These are phyloP conservation scores for Jimgerdemannia lactiflua DNA, from an alignment of 192 early-diverging fungal species.

Conservation along the genomic window DNA sequence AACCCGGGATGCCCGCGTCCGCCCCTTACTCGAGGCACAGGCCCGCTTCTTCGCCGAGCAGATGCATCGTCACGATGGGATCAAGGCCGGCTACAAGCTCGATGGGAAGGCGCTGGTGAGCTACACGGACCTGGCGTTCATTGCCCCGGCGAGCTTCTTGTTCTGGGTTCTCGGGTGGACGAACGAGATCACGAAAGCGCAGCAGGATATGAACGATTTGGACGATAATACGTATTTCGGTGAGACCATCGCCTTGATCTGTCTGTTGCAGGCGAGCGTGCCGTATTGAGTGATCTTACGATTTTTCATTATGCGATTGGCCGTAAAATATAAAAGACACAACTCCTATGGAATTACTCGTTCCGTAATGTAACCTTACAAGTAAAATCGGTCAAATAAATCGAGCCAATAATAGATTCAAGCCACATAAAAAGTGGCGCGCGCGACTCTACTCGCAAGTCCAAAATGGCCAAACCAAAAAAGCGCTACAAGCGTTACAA, in stretches of 20 bases:
- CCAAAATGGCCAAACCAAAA: no score
- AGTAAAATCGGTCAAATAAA: no score
- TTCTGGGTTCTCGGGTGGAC: conserved; percentile 49
- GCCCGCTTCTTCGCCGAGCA: conserved; percentile 40
- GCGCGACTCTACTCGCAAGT: no score
- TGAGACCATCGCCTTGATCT: conserved; percentile 50
- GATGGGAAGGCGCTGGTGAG: conserved; percentile 40
- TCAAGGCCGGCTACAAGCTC: conserved; percentile 46
- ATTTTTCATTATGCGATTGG: no score
- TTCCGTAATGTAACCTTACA: no score
- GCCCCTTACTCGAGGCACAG: conserved; percentile 33
- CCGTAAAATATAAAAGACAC: no score
- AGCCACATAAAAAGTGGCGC: no score
- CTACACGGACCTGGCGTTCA: conserved; percentile 48
- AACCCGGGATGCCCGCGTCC: conserved; percentile 39
- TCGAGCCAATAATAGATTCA: no score
- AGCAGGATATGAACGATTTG: conserved; percentile 41
- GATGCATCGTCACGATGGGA: conserved; percentile 17
- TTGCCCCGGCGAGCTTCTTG: conserved; percentile 45
- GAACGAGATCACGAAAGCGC: conserved; percentile 22
- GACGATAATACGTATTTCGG: conserved; percentile 52
- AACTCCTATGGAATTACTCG: no score
- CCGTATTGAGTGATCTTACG: conserved; percentile 11
- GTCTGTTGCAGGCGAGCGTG: conserved; percentile 43
- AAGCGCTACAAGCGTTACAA: no score